Percentiles rank a stretch among this genome's conserved stretches.
phyloP scores from a whole-genome alignment of 2,329 filamentous ascomycete genomes.

The Rhinocladiella similis region DNA sequence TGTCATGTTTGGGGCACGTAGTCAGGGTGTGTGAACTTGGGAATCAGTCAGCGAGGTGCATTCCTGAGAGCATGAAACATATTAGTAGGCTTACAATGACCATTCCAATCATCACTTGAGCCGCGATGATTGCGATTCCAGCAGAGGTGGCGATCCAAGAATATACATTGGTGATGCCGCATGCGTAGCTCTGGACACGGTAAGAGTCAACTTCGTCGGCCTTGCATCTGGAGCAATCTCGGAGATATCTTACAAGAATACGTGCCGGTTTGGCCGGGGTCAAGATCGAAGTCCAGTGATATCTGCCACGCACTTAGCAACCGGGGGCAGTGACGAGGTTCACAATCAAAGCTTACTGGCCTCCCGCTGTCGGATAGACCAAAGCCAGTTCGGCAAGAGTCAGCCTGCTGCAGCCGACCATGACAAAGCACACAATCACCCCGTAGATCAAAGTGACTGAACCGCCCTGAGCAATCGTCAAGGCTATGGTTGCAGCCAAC shows the following conservation, averaged over 20 bases:
- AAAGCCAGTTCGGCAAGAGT: conserved; percentile 41
- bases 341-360: conserved; percentile 29
- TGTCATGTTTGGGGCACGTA: conserved; percentile 39
- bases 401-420: conserved; percentile 28
- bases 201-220: too few relatives aligned
- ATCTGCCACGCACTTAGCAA: conserved; percentile 13
- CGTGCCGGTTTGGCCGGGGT: conserved; percentile 25
- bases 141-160: conserved; percentile 43
- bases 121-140: conserved; percentile 38
- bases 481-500: conserved; percentile 4
- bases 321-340: too few relatives aligned
- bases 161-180: conserved; percentile 28
- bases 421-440: conserved; percentile 29
- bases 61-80: too few relatives aligned
- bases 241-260: too few relatives aligned
- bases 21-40: conserved; percentile 30
- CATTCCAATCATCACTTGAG: conserved; percentile 36
- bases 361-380: conserved; percentile 42
- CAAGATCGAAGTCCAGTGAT: conserved; percentile 41
- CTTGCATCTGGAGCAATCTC: too few relatives aligned
- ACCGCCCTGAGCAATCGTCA: conserved; percentile 13
- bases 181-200: conserved; percentile 4
- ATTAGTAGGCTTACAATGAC: conserved; percentile 12
- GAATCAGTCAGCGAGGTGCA: too few relatives aligned
- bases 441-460: neutral